phyloP scores from a whole-genome alignment of 306 rosid species.

The Herpetospermum pedunculosum region DNA sequence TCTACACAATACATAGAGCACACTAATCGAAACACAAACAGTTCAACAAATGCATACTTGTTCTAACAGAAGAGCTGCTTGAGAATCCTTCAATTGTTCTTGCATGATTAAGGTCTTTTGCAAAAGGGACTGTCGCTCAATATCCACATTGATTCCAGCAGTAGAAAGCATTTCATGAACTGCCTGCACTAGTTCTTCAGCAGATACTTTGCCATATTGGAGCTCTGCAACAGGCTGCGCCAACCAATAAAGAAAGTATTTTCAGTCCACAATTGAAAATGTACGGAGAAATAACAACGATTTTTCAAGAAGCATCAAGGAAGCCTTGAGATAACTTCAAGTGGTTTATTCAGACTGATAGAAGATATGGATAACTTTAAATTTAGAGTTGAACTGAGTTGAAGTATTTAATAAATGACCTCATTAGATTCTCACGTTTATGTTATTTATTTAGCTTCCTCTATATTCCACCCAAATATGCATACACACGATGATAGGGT shows the following conservation, averaged over 20 bases:
- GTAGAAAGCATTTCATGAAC: conserved; percentile 90
- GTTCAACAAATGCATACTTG: conserved; percentile 48
- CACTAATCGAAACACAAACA: not conserved
- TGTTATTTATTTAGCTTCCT: not conserved
- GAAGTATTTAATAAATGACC: not conserved
- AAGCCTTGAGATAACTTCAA: not conserved
- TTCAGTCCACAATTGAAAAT: not conserved
- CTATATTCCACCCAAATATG: not conserved
- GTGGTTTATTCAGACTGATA: too few species aligned
- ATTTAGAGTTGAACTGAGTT: not conserved
- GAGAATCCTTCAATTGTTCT: conserved; percentile 77
- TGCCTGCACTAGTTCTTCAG: conserved; percentile 83
- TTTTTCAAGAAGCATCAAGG: not conserved
- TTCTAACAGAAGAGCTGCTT: conserved; percentile 66
- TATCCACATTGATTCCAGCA: conserved; percentile 80
- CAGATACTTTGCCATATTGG: conserved; percentile 70
- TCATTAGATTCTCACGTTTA: not conserved
- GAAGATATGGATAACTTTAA: not conserved
- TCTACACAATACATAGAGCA: not conserved
- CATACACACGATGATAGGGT: not conserved
- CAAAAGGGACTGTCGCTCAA: conserved; percentile 68
- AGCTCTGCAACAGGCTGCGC: conserved; percentile 37
- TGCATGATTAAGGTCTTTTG: conserved; percentile 63
- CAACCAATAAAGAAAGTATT: conserved; percentile 20
- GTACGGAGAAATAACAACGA: not conserved